Base-by-base conservation (phyloP, 2,329 filamentous ascomycete genomes). In the Aspergillus alliaceus region DNA sequence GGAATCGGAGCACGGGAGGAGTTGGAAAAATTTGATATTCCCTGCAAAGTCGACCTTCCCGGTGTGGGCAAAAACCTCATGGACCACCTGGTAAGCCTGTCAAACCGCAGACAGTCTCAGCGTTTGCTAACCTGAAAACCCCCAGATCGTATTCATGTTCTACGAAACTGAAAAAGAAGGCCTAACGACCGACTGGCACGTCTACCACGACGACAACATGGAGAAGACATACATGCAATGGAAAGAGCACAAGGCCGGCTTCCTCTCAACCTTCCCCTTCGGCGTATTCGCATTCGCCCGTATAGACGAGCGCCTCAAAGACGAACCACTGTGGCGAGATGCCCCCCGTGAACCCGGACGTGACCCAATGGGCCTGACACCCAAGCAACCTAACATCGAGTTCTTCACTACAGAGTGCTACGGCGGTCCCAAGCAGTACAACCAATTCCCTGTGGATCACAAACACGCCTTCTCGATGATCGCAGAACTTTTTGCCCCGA, bases 351-450 rank as follows among this genome's bases (percentile, higher is more conserved):
- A 73, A 34, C 69, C 76, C 25, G 82, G 82, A 4, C 82, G 85
- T 4, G 86, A 88, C 62, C 84, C 86, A 0, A 88, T 89, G 85
- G 84, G 82, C 18, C 72, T 88, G 15, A 80, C 80, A 0, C 71
- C 76, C 0, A 69, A 71, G 6, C 86, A 88, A 64, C 84, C 86
- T 0, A 84, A 87, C 63, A 68, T 86, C 49, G 86, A 88, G 64
- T 82, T 86, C 69, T 87, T 86, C 72, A 84, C 79, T 31, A 86
- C 84, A 0, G 85, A 87, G 65, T 83, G 82, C 64, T 86, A 86
- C 61, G 83, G 83, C 4, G 83, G 83, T 0, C 84, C 84, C 0
- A 84, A 84, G 60, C 82, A 86, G 58, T 86, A 79, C 58, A 73
- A 77, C 20, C 72, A 84, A 35, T 82, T 80, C 53, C 85, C 84